Conservation (phyloP, 257 asterid species). For the Fraxinus pennsylvanica region DNA sequence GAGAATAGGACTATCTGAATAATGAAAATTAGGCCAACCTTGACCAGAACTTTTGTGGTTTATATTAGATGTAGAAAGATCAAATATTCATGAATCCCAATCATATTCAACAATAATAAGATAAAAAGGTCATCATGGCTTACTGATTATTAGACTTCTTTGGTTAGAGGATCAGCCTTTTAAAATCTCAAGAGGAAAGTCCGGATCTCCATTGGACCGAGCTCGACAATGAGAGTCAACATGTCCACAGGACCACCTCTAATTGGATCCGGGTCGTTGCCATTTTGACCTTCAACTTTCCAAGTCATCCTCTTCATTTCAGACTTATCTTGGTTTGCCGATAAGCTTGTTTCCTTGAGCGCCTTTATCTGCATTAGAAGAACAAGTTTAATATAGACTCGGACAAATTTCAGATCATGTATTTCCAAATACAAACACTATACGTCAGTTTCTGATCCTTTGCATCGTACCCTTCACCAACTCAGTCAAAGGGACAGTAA, state of each 20-base stretch:
- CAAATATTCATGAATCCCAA: neutral
- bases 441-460: neutral
- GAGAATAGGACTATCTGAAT: too few species aligned
- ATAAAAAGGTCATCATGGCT: too few species aligned
- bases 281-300: slow-evolving; percentile 49
- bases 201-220: slow-evolving; percentile 90
- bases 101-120: neutral
- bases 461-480: neutral
- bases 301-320: slow-evolving; percentile 61
- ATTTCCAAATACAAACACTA: neutral
- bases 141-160: neutral
- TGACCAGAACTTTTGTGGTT: neutral
- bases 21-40: neutral
- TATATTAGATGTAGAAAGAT: neutral
- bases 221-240: slow-evolving; percentile 55
- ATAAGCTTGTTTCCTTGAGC: slow-evolving; percentile 66
- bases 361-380: slow-evolving; percentile 46
- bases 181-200: slow-evolving; percentile 62
- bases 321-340: slow-evolving; percentile 74
- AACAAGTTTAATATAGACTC: neutral
- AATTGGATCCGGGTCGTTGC: slow-evolving; percentile 29
- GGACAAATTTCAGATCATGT: neutral
- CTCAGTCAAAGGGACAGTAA: neutral
- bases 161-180: neutral
- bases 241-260: slow-evolving; percentile 52